Base-by-base conservation (phyloP, 768 basidiomycete species). In the Multifurca ochricompacta region DNA sequence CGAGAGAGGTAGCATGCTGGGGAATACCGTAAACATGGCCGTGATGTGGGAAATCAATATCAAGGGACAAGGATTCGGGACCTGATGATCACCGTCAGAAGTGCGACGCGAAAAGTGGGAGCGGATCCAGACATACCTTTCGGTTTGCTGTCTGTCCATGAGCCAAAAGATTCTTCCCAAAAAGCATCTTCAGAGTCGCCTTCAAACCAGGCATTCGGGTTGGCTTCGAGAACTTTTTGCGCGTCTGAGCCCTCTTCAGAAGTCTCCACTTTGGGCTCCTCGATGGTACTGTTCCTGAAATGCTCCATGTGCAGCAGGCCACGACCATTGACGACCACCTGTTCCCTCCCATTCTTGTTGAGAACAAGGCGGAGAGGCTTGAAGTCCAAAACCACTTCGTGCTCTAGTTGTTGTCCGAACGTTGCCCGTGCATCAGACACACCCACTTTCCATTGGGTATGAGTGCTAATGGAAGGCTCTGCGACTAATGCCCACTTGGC, bases 261-360 rank as follows among this genome's bases (percentile, higher is more conserved):
- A 10, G 73, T 68, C 27, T 74, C 75, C 52, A 77, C 79, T 40
- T 68, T 76, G 74, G 7, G 64, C 39, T 74, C 74, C 57, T 73
- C 70, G 8, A 65, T 68, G n/a, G 70, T 67, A 64, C 85, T 83
- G 19, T 74, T 75, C 62, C 90, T 87, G 76, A 94, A 97, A 69
- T 98, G 96, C 66, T 99, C 96, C 95, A 99, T 94, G 62, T 98
- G 94, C 59, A 99, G 74, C 28, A 99, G 75, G 1, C 90, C 89
- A 36, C 82, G 77, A 2, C 89, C 91, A 63, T 99, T 99, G 32
- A 99, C 69, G 8, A 92, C 83, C 45, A 99, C 76, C 64, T 96
- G 87, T 54, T 87, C 85, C 65, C 81, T 83, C 3, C 89, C 91
- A 53, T 80, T 76, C 31, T 84, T 78, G 41, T 80, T 73, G 58